Evolutionary conservation across 257 asterid genomes (phyloP), one percentile per base, ranked within the genome.

Genomic region (Gentiana dahurica): DNA sequence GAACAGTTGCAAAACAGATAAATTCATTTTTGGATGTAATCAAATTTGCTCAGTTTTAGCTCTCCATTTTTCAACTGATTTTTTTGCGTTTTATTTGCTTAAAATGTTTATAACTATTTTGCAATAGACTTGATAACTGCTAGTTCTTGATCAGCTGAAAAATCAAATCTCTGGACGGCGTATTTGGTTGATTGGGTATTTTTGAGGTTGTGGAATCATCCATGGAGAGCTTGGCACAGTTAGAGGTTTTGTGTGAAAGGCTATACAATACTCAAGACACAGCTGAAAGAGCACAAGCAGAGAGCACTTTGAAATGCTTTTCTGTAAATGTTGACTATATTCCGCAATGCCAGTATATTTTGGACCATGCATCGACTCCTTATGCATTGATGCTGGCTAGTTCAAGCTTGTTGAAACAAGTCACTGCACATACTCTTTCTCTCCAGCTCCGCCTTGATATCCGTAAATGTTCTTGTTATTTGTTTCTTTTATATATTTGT

Each of bases 341-440:
- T 71, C 80, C 96, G 5, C 97, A 91, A 73, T 91, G 98, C 73
- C 96, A 91, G 77, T 91, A 76, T 75, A 91, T 91, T 65, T 78
- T 91, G 91, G 98, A 91, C 82, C 83, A 87, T 70, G 96, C 98
- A 58, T 80, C 81, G 74, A 85, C 98, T 65, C 98, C 98, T 59
- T 91, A 91, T 57, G 95, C 98, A 6, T 68, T 91, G 89, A 85
- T 91, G 96, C 81, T 91, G 88, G 98, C 98, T 57, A 91, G 98
- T 79, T 87, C 98, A 64, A 87, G 98, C 88, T 81, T 91, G 88
- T 80, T 87, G 88, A 91, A 91, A 86, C 98, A 91, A 91, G 96
- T 91, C 75, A 85, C 98, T 4, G 98, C 87, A 65, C 95, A 87
- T 53, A 81, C 83, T 70, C 93, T 91, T 71, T 83, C 94, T 41